phyloP scores from a whole-genome alignment of 2,329 filamentous ascomycete genomes.

The Trichoderma simmonsii region DNA sequence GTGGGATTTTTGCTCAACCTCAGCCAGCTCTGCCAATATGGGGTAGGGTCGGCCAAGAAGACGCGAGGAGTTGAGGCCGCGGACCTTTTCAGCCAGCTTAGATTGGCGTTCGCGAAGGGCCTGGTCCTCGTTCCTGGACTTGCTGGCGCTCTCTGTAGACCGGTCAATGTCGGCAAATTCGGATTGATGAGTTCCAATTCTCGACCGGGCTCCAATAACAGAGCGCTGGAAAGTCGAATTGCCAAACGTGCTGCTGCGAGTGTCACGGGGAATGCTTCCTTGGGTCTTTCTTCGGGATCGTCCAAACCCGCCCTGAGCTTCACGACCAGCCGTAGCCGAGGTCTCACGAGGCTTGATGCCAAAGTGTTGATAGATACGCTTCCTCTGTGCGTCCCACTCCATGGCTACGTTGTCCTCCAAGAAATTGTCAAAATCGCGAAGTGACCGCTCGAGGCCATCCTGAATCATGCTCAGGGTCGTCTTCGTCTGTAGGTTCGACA shows the following conservation, averaged over 20 bases:
- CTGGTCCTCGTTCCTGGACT: constrained; percentile 61
- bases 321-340: constrained; percentile 38
- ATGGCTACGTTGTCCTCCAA: constrained; percentile 91
- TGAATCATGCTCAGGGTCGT: constrained; percentile 88
- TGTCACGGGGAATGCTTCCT: constrained; percentile 48
- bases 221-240: constrained; percentile 73
- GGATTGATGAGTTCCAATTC: constrained; percentile 60
- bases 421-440: constrained; percentile 88
- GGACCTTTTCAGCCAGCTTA: constrained; percentile 75
- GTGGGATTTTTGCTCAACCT: constrained; percentile 67
- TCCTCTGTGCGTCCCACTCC: constrained; percentile 93
- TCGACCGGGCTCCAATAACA: constrained; percentile 77
- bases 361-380: constrained; percentile 93
- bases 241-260: constrained; percentile 49
- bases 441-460: constrained; percentile 84
- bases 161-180: constrained; percentile 69
- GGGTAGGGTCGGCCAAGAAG: constrained; percentile 66
- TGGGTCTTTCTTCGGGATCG: constrained; percentile 49
- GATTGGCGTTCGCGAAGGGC: constrained; percentile 80
- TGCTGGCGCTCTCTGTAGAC: constrained; percentile 47
- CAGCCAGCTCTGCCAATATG: constrained; percentile 70
- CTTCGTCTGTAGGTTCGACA: constrained; percentile 83
- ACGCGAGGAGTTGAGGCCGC: constrained; percentile 71
- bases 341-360: constrained; percentile 68
- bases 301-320: constrained; percentile 57